These are phyloP conservation scores for Cupressus sempervirens DNA, from an alignment of 75 land plant genomes.

Conservation along the genomic window DNA sequence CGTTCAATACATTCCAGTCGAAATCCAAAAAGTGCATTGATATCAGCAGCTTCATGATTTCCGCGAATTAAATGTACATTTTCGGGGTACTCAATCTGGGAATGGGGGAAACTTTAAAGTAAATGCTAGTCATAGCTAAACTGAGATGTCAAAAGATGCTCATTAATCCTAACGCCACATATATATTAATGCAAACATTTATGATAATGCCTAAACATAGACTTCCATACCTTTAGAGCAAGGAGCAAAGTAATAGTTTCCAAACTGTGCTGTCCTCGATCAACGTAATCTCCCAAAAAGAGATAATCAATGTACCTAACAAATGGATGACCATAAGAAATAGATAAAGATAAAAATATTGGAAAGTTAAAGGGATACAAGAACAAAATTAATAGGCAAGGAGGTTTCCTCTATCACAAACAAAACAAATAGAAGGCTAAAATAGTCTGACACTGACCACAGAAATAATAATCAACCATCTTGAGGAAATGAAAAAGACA, in stretches of 20 bases:
- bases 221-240: constrained; percentile 64
- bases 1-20: constrained; percentile 90
- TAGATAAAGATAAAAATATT: constrained; percentile 6
- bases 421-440: background rate
- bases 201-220: background rate
- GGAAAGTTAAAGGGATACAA: background rate
- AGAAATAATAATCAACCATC: background rate
- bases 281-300: constrained; percentile 91
- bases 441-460: background rate
- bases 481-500: background rate
- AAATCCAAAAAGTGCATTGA: constrained; percentile 93
- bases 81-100: constrained; percentile 87
- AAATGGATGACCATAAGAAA: constrained; percentile 4
- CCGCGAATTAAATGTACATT: constrained; percentile 87
- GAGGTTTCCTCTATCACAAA: background rate
- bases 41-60: constrained; percentile 93
- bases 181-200: background rate
- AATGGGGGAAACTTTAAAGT: background rate
- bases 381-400: background rate
- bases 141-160: background rate
- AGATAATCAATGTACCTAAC: constrained; percentile 86
- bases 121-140: background rate
- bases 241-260: constrained; percentile 84
- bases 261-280: constrained; percentile 89
- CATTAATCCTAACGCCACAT: background rate